A percentile compares a stretch with the other conserved stretches of the same genome.
Evolutionary conservation across 202 grass and related monocot species (phyloP).

Genomic region (Panicum hallii): DNA sequence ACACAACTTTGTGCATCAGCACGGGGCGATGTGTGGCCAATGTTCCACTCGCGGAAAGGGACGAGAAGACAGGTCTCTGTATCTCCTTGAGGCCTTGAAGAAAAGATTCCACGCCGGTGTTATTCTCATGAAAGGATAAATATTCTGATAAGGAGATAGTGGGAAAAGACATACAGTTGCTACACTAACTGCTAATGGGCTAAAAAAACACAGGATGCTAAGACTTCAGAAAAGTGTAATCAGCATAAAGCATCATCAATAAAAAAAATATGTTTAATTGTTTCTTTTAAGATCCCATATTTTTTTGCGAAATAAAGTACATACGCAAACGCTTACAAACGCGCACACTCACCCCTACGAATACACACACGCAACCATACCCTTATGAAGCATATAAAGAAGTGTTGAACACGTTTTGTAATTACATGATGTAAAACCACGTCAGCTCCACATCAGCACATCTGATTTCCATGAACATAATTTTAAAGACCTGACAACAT

Average conservation of each 20-base stretch:
- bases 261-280: too few relatives aligned
- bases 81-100: background rate
- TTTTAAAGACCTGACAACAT: background rate
- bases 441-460: background rate
- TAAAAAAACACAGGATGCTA: background rate
- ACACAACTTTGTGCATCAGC: background rate
- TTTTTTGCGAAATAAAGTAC: too few relatives aligned
- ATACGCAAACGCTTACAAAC: too few relatives aligned
- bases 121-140: conserved; percentile 26
- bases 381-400: background rate
- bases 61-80: background rate
- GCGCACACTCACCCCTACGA: too few relatives aligned
- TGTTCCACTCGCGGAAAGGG: background rate
- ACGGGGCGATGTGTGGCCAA: background rate
- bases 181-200: background rate
- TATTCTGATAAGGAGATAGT: conserved; percentile 8
- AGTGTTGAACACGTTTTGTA: background rate
- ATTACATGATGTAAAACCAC: too few relatives aligned
- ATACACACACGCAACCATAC: too few relatives aligned
- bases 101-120: background rate
- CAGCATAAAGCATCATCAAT: background rate
- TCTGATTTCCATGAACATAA: background rate
- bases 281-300: too few relatives aligned
- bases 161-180: background rate
- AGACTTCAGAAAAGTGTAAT: background rate